Evolutionary conservation across 495 filamentous ascomycete species (phyloP).

Genomic region (Aspergillus leporis): DNA sequence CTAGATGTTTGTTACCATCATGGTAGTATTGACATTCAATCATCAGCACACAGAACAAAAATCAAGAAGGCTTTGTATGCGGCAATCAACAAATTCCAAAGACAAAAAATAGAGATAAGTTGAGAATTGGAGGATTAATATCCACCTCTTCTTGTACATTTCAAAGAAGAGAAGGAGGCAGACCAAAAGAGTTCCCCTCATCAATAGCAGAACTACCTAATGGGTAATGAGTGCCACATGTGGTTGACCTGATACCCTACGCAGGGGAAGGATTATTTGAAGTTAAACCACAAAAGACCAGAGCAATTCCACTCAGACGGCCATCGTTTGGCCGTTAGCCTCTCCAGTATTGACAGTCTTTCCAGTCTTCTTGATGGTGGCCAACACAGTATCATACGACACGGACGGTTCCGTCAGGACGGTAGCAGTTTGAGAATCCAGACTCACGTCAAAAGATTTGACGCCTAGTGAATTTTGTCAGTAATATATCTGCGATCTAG

Average conservation of each 20-base stretch:
- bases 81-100: no score
- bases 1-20: no score
- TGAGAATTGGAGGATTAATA: no score
- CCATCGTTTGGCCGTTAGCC: conserved; percentile 51
- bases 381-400: conserved; percentile 76
- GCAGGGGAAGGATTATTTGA: background rate
- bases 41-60: no score
- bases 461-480: conserved; percentile 59
- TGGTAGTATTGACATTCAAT: no score
- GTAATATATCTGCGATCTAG: background rate
- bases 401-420: conserved; percentile 65
- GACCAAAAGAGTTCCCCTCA: no score
- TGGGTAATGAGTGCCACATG: no score
- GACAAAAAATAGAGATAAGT: no score
- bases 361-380: conserved; percentile 91
- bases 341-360: conserved; percentile 81
- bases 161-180: no score
- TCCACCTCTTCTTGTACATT: no score
- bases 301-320: conserved; percentile 27
- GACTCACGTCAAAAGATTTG: conserved; percentile 80
- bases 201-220: no score
- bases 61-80: no score
- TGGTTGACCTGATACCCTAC: background rate
- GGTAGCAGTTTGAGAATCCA: conserved; percentile 76
- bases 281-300: background rate